Percentiles rank a stretch among this genome's conserved stretches.
Conservation (phyloP, 192 early-diverging fungal species). For the Entomortierella lignicola region DNA sequence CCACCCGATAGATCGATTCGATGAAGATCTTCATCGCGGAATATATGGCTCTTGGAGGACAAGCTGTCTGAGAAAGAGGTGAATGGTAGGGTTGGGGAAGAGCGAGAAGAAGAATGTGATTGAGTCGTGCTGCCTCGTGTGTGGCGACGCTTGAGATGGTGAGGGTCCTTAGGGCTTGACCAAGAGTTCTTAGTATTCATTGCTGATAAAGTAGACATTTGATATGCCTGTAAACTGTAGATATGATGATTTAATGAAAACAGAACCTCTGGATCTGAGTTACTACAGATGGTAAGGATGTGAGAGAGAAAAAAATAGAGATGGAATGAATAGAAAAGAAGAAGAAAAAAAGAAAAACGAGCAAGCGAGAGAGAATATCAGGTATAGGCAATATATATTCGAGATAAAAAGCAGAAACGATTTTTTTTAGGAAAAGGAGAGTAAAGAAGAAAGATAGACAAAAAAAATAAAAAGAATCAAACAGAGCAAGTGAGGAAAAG, state of each 20-base stretch:
- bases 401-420: not conserved
- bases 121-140: constrained; percentile 20
- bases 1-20: not conserved
- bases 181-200: constrained; percentile 2
- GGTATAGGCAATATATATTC: too few relatives aligned
- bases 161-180: constrained; percentile 21
- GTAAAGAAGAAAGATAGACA: constrained; percentile 3
- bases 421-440: not conserved
- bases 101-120: constrained; percentile 9
- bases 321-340: not conserved
- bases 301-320: not conserved
- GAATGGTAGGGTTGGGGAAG: constrained; percentile 8
- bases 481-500: constrained; percentile 1
- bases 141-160: constrained; percentile 41
- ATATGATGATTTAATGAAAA: too few relatives aligned
- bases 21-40: not conserved
- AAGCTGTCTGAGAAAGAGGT: constrained; percentile 10
- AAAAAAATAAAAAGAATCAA: not conserved
- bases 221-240: too few relatives aligned
- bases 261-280: too few relatives aligned
- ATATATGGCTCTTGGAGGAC: not conserved
- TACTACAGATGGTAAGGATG: too few relatives aligned
- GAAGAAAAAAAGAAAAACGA: not conserved
- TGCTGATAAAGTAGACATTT: constrained; percentile 6
- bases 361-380: too few relatives aligned